phyloP scores from a whole-genome alignment of 306 rosid species.

The Fragaria nilgerrensis region DNA sequence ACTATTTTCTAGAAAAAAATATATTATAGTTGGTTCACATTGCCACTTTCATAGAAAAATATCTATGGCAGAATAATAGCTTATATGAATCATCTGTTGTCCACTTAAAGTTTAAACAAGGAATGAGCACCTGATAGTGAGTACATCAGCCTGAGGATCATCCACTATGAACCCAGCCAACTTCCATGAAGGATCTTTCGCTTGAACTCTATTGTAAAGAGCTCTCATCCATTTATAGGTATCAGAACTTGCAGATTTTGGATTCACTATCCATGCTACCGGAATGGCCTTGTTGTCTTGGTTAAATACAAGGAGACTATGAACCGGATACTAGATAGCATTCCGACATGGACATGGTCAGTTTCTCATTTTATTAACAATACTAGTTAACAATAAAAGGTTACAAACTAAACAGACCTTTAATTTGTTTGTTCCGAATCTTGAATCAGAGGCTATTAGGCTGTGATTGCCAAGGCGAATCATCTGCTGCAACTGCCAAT shows the following conservation, averaged over 20 bases:
- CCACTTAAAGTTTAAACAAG: neutral
- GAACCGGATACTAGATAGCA: slow-evolving; percentile 66
- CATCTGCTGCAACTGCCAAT: slow-evolving; percentile 96
- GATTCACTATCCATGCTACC: slow-evolving; percentile 85
- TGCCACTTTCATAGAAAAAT: no score
- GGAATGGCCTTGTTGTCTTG: slow-evolving; percentile 86
- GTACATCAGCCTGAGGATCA: slow-evolving; percentile 74
- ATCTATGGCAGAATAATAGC: neutral
- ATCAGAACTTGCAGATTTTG: slow-evolving; percentile 57
- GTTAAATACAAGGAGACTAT: slow-evolving; percentile 92
- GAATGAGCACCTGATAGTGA: slow-evolving; percentile 64
- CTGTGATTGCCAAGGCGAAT: slow-evolving; percentile 75
- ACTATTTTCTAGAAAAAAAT: no score
- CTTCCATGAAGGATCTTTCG: slow-evolving; percentile 80
- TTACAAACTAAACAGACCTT: slow-evolving; percentile 56
- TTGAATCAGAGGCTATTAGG: slow-evolving; percentile 86
- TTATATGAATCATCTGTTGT: neutral
- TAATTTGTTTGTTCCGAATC: slow-evolving; percentile 80
- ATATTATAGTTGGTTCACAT: slow-evolving; percentile 1
- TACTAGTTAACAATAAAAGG: slow-evolving; percentile 8
- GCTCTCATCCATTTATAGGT: slow-evolving; percentile 95
- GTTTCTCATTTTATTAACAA: slow-evolving; percentile 26
- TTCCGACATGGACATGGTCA: slow-evolving; percentile 31
- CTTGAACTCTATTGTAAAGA: slow-evolving; percentile 70
- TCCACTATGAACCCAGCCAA: slow-evolving; percentile 88